phyloP scores from a whole-genome alignment of 2,329 filamentous ascomycete species.

The Talaromyces sp. region DNA sequence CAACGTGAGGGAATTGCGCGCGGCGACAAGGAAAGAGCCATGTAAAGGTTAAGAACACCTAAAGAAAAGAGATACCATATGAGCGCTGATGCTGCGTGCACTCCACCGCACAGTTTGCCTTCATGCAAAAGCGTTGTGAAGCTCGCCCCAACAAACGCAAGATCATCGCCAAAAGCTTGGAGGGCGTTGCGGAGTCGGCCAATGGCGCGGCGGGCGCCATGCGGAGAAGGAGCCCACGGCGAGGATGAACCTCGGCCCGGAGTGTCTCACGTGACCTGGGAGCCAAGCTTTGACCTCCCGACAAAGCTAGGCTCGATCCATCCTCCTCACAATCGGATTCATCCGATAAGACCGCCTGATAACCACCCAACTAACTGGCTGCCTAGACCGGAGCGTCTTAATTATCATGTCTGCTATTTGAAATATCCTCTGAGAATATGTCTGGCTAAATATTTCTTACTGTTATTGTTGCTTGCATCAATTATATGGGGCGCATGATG shows the following conservation, averaged over 20 bases:
- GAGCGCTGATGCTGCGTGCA: not conserved
- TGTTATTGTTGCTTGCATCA: not conserved
- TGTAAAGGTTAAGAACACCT: not conserved
- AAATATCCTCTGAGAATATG: not conserved
- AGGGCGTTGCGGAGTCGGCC: not conserved
- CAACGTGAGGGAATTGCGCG: not conserved
- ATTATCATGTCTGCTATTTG: not conserved
- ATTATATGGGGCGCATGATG: not conserved
- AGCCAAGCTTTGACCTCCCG: not conserved
- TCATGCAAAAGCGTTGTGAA: not conserved
- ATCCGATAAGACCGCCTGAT: not conserved
- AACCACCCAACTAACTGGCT: not conserved
- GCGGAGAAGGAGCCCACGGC: not conserved
- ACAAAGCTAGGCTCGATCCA: not conserved
- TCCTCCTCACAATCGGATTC: not conserved
- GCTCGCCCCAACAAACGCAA: not conserved
- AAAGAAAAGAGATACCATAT: not conserved
- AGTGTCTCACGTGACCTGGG: not conserved
- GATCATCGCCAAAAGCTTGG: not conserved
- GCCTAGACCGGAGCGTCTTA: not conserved
- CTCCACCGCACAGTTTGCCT: not conserved
- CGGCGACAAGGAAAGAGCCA: conserved; percentile 2
- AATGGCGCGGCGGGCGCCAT: not conserved
- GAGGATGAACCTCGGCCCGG: not conserved
- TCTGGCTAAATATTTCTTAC: not conserved